Percentiles rank a stretch among this genome's conserved stretches.
These are phyloP conservation scores for Orbilia ellipsospora DNA, from an alignment of 2,329 filamentous ascomycete genomes.

Conservation along the genomic window DNA sequence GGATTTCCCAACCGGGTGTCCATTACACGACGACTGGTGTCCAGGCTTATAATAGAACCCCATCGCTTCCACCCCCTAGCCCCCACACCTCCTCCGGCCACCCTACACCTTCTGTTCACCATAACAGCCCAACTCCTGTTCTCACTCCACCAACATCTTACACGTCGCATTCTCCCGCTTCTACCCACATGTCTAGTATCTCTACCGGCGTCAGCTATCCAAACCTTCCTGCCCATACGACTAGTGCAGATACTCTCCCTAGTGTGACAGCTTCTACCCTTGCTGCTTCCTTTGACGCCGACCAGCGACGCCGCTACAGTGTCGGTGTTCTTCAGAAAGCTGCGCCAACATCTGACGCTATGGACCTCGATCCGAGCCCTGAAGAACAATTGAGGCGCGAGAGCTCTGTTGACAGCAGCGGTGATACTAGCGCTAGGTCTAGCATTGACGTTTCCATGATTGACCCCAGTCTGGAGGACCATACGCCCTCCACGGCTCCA, in stretches of 20 bases:
- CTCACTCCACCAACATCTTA: conserved; percentile 55
- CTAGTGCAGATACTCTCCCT: conserved; percentile 73
- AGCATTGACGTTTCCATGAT: conserved; percentile 54
- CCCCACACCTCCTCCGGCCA: conserved; percentile 51
- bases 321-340: conserved; percentile 75
- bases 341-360: conserved; percentile 63
- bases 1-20: conserved; percentile 52
- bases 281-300: conserved; percentile 73
- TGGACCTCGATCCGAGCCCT: conserved; percentile 59
- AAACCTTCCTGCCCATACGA: conserved; percentile 73
- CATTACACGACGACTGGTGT: conserved; percentile 50
- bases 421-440: conserved; percentile 29
- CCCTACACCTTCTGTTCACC: conserved; percentile 52
- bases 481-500: conserved; percentile 27
- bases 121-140: conserved; percentile 51
- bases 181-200: conserved; percentile 55
- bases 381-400: conserved; percentile 44
- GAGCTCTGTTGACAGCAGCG: conserved; percentile 30
- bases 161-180: conserved; percentile 56
- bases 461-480: conserved; percentile 47
- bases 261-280: conserved; percentile 75
- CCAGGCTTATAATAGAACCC: conserved; percentile 37
- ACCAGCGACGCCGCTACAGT: conserved; percentile 73
- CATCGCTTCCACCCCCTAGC: conserved; percentile 47
- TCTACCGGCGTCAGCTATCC: conserved; percentile 73